phyloP scores from a whole-genome alignment of 768 basidiomycete genomes.

The Gloeostereum incarnatum region DNA sequence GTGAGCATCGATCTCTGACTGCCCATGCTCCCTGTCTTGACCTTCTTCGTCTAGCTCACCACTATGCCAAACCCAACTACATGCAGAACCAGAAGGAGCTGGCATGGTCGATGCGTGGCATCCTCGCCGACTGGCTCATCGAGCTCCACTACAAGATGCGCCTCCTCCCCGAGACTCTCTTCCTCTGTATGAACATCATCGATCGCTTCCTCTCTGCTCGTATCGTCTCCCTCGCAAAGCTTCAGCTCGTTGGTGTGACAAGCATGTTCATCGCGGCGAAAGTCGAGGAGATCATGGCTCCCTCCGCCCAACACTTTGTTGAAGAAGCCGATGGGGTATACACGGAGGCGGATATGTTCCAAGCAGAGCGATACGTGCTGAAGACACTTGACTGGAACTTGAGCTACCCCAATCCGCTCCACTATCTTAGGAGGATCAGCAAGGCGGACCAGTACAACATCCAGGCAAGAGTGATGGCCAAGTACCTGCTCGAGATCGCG shows the following conservation, averaged over 20 bases:
- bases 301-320: constrained; percentile 73
- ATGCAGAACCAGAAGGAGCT: constrained; percentile 80
- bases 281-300: constrained; percentile 88
- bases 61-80: constrained; percentile 81
- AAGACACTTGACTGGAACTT: constrained; percentile 83
- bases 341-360: constrained; percentile 71
- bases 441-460: constrained; percentile 92
- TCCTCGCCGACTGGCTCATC: constrained; percentile 90
- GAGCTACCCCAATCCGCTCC: constrained; percentile 81
- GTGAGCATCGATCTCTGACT: constrained; percentile 30
- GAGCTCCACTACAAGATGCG: constrained; percentile 85
- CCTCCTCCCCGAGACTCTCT: constrained; percentile 84
- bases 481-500: constrained; percentile 85
- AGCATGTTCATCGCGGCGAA: constrained; percentile 86
- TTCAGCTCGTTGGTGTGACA: constrained; percentile 87
- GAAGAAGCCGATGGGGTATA: constrained; percentile 74
- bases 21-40: constrained; percentile 5
- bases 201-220: constrained; percentile 66
- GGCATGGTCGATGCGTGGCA: constrained; percentile 82
- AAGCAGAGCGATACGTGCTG: constrained; percentile 84
- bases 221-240: constrained; percentile 69
- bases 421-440: constrained; percentile 80
- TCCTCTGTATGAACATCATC: constrained; percentile 81
- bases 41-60: constrained; percentile 37
- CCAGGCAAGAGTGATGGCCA: constrained; percentile 77